Conservation (phyloP, 2,329 filamentous ascomycete genomes). For the Pseudofabraea citricarpa region DNA sequence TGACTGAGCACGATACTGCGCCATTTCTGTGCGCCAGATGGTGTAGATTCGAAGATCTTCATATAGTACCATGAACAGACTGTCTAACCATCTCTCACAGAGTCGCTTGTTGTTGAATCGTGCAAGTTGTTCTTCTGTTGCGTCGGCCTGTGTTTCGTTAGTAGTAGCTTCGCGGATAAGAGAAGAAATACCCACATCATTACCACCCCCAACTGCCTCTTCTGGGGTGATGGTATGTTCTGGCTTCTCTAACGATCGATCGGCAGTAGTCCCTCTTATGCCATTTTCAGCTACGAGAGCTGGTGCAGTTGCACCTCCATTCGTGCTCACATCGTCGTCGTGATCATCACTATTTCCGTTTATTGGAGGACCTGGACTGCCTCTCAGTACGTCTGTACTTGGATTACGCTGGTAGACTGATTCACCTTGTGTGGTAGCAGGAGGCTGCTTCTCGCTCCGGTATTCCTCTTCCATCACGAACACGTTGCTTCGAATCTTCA, state of each 20-base stretch:
- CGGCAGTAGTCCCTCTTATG: constrained; percentile 10
- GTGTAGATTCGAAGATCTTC: constrained; percentile 98
- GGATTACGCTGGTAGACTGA: constrained; percentile 59
- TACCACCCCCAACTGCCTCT: constrained; percentile 69
- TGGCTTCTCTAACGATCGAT: constrained; percentile 65
- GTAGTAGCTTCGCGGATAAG: constrained; percentile 6
- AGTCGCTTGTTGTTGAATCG: constrained; percentile 96
- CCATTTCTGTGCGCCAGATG: constrained; percentile 98
- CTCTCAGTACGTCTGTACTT: constrained; percentile 73
- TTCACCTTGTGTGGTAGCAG: constrained; percentile 36
- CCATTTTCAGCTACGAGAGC: constrained; percentile 22
- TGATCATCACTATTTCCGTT: constrained; percentile 36
- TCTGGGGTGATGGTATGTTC: constrained; percentile 73
- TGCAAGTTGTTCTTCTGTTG: constrained; percentile 70
- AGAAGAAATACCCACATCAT: constrained; percentile 49
- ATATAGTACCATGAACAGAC: constrained; percentile 98
- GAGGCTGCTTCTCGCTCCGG: constrained; percentile 74
- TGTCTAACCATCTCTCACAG: constrained; percentile 96
- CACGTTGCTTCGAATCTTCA: constrained; percentile 92
- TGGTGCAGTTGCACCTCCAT: constrained; percentile 17
- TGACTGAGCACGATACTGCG: constrained; percentile 87
- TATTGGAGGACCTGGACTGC: constrained; percentile 55
- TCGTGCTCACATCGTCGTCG: constrained; percentile 24
- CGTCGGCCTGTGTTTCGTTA: constrained; percentile 44
- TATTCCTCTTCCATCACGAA: constrained; percentile 99